These are phyloP conservation scores for Tetradesmus obliquus DNA, from an alignment of 139 green algal species.

Conservation along the genomic window DNA sequence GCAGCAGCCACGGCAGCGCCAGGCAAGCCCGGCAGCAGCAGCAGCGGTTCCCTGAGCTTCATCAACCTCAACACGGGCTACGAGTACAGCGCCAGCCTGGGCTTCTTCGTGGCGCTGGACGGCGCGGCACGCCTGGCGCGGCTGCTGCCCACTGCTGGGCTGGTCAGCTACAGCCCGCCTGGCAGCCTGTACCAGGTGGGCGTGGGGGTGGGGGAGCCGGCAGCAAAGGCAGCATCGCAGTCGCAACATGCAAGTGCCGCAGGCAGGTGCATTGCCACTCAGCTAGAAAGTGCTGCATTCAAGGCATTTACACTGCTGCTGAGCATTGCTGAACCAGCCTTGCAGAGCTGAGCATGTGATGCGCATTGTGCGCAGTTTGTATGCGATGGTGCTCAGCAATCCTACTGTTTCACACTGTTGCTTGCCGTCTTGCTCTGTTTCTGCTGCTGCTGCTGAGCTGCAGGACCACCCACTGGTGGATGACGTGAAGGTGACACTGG, in stretches of 20 bases:
- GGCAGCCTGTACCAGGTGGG: slow-evolving; percentile 67
- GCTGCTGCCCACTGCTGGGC: slow-evolving; percentile 59
- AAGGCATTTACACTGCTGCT: too few relatives aligned
- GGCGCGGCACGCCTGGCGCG: slow-evolving; percentile 57
- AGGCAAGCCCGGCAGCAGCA: slow-evolving; percentile 9
- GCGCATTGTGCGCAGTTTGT: too few relatives aligned
- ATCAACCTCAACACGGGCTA: slow-evolving; percentile 62
- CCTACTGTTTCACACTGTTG: not conserved
- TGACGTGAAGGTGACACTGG: slow-evolving; percentile 63
- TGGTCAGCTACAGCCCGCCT: slow-evolving; percentile 69
- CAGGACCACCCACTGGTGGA: slow-evolving; percentile 46
- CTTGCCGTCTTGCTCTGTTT: not conserved
- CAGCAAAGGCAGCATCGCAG: too few relatives aligned
- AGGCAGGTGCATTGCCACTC: too few relatives aligned
- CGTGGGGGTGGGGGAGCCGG: too few relatives aligned
- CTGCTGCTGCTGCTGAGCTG: not conserved
- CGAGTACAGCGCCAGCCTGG: slow-evolving; percentile 65
- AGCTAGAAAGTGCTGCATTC: too few relatives aligned
- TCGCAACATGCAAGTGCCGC: too few relatives aligned
- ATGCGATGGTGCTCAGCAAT: too few relatives aligned
- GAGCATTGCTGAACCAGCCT: too few relatives aligned
- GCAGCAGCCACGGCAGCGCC: slow-evolving; percentile 7
- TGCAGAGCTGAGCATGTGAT: too few relatives aligned
- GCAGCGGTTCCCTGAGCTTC: not conserved
- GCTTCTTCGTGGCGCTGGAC: slow-evolving; percentile 74